These are phyloP conservation scores for Zasmidium citrigriseum DNA, from an alignment of 2,329 filamentous ascomycete genomes.

Conservation along the genomic window DNA sequence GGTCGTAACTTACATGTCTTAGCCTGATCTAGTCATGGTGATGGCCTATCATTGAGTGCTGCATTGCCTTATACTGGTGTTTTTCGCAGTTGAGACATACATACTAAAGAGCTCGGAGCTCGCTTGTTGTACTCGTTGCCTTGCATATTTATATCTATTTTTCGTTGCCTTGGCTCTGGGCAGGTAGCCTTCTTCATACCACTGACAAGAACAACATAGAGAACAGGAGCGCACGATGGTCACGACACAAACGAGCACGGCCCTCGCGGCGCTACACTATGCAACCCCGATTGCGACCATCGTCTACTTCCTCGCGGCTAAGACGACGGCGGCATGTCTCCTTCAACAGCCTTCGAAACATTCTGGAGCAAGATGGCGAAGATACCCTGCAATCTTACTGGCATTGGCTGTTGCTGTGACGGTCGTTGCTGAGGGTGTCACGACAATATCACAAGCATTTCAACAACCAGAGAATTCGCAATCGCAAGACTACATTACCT, in stretches of 20 bases:
- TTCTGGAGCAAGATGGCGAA: constrained; percentile 12
- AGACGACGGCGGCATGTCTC: constrained; percentile 29
- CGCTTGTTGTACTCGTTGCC: too few relatives aligned
- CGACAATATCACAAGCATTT: constrained; percentile 20
- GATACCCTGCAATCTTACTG: constrained; percentile 21
- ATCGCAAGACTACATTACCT: constrained; percentile 28
- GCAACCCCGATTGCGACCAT: constrained; percentile 26
- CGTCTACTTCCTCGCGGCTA: constrained; percentile 30
- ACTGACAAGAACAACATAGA: background rate
- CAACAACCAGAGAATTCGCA: constrained; percentile 13
- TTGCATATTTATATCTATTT: too few relatives aligned
- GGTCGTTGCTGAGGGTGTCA: constrained; percentile 23
- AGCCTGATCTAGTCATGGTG: background rate
- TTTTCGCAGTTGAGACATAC: too few relatives aligned
- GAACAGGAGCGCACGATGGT: background rate
- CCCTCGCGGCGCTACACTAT: constrained; percentile 30
- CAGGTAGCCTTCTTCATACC: too few relatives aligned
- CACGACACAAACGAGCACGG: constrained; percentile 4
- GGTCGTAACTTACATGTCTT: background rate
- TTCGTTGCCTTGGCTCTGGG: too few relatives aligned
- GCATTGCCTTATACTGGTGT: too few relatives aligned
- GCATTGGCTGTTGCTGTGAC: constrained; percentile 21
- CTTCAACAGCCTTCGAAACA: constrained; percentile 27
- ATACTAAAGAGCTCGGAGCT: too few relatives aligned
- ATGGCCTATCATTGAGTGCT: too few relatives aligned